phyloP scores from a whole-genome alignment of 75 land plant species.

The Pinus tabuliformis region DNA sequence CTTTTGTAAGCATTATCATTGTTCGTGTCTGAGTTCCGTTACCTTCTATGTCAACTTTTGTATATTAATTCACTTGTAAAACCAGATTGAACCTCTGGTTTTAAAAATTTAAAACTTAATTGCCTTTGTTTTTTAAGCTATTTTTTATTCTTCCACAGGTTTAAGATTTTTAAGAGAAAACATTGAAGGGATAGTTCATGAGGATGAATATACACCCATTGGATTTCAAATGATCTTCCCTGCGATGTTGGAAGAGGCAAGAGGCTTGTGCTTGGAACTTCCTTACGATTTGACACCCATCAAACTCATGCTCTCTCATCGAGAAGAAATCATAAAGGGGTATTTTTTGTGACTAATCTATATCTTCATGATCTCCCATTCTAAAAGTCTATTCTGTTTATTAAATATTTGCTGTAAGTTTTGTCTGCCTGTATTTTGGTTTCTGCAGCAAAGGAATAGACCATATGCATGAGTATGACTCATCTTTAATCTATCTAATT shows the following conservation, averaged over 20 bases:
- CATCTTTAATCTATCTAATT: slow-evolving; percentile 49
- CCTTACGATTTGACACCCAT: slow-evolving; percentile 12
- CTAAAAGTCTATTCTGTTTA: not conserved
- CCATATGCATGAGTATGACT: not conserved
- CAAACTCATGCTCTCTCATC: slow-evolving; percentile 18
- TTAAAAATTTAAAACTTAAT: not conserved
- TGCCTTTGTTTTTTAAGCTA: not conserved
- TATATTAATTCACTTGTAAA: not conserved
- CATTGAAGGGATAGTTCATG: slow-evolving; percentile 17
- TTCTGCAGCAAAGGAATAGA: slow-evolving; percentile 5
- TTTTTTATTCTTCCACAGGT: slow-evolving; percentile 6
- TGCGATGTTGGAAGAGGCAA: slow-evolving; percentile 42
- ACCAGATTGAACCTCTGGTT: not conserved
- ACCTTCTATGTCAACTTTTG: not conserved
- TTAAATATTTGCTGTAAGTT: slow-evolving; percentile 2
- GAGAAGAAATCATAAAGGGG: slow-evolving; percentile 36
- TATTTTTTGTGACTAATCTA: slow-evolving; percentile 4
- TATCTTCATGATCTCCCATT: not conserved
- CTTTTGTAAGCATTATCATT: not conserved
- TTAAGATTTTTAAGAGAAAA: slow-evolving; percentile 13
- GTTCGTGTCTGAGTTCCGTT: not conserved
- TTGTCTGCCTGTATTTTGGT: not conserved
- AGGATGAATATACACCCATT: slow-evolving; percentile 27
- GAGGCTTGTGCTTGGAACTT: slow-evolving; percentile 26
- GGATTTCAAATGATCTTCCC: slow-evolving; percentile 57